Evolutionary conservation across 2,329 filamentous ascomycete species (phyloP), one percentile per base, ranked within the genome.

Genomic region (Xylariaceae sp.): DNA sequence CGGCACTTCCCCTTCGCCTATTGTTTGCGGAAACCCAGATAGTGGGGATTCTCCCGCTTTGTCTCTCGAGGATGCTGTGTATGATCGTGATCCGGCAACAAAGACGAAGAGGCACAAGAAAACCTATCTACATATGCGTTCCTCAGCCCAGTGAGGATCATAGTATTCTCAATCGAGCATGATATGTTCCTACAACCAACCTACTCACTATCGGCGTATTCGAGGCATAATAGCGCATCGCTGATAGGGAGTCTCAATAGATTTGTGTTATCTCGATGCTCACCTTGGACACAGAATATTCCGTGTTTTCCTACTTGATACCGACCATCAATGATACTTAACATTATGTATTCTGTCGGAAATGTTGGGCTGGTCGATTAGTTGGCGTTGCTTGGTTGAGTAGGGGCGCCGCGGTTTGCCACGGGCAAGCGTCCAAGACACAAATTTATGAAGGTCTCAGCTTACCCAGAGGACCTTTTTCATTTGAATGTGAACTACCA

Each of bases 11-110:
- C n/a, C 37, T 1, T 49, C 60, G 45, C 50, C 49, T 60, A 68
- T 70, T 70, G 68, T 70, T 69, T 69, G 47, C 68, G 69, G 68
- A 69, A 69, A 53, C 18, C 23, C 23, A 15, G 30, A 55, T 37
- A 42, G 48, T 51, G 57, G 37, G 51, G 59, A 53, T 47, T 55
- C 61, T 55, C 35, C 55, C 47, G 44, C 67, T 70, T 70, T 70
- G 65, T 70, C 47, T 18, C 23, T 13, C 47, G 53, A 62, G 10
- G 60, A 63, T 56, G 56, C 59, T 60, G 63, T 62, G 52, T 56
- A 51, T 39, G 57, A 53, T 50, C 53, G 37, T 58, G 48, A 52
- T 50, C 23, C 55, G 13, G 47, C 13, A 59, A 70, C 67, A 70
- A 69, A 68, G 67, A 57, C 23, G 18, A 37, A 34, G 11, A 7